Base-by-base conservation (phyloP, 495 filamentous ascomycete genomes). In the Neurospora sp. region DNA sequence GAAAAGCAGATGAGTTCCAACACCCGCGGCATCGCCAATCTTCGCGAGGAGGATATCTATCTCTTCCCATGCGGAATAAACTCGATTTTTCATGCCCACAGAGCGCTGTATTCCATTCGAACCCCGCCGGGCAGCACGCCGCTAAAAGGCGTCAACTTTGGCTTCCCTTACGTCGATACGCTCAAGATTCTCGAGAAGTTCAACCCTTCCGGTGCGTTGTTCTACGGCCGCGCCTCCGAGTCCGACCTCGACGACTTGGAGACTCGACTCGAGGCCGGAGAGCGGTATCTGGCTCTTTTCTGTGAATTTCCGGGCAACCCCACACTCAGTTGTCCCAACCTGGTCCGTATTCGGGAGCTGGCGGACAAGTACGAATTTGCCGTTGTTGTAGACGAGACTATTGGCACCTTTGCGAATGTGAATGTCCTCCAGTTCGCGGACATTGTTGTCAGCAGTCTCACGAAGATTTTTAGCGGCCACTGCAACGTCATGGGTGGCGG, bases 401-500 rank as follows among this genome's bases (percentile, higher is more conserved):
- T 99, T 69, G 94, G 96, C 75, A 99, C 95, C 71, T 97, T 98
- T 75, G 87, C 97, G 71, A 99, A 99, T 76, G 91, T 99, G 72
- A 91, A 98, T 78, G 92, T 98, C 3, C 87, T 99, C 3, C 93
- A 89, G 1, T 91, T 91, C 78, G 93, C 93, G 68, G 96, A 99
- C 81, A 86, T 98, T 16, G 93, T 97, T 20, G 95, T 95, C 69
- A 96, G 91, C 84, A 97, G 93, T 76, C 85, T 99, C 71, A 98
- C 96, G 4, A 99, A 99, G 81, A 90, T 98, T 69, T 99, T 99
- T 82, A 96, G 93, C 71, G 96, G 96, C 39, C 95, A 97, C 80
- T 93, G 93, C 80, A 98, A 99, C 81, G 96, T 99, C 70, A 98
- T 98, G 96, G 96, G 94, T 74, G 96, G 96, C 71, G 90, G 93